Base-by-base conservation (phyloP, 2,329 filamentous ascomycete species). In the Aureobasidium subglaciale region DNA sequence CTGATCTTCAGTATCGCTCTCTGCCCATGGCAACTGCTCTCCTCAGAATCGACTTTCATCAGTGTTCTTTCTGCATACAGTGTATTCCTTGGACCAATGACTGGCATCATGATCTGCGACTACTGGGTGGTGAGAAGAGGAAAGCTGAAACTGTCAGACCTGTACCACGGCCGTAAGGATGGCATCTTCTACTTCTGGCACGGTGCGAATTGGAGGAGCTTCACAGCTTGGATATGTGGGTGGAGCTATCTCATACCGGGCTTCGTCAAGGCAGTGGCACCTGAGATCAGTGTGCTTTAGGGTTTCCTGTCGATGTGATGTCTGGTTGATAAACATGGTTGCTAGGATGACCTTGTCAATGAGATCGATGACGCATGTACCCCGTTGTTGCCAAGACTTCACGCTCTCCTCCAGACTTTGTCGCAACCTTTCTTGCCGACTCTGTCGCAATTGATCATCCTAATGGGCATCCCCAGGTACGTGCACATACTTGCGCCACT, bases 11-110 rank as follows among this genome's bases (percentile, higher is more conserved):
- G 70, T 11, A 73, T 77, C 30, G 69, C 70, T 0, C 69, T 74
- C 34, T 75, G 74, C 57, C 79, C 78, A 0, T 82, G 78, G 79
- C 67, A 80, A 56, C 68, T 81, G 0, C 66, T 81, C 3, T 70
- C 71, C 7, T 71, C 67, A 0, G 75, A 77, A 1, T 64, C 68
- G 9, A 73, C 71, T 0, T 78, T 80, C 65, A 72, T 78, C 58
- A 70, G 65, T 22, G 75, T 78, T 1, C 63, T 79, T 15, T 69
- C 64, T 5, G 71, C 68, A 2, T 80, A 74, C 59, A 67, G 66
- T 2, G 71, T 78, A 9, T 78, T 79, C 61, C 68, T 78, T 13
- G 73, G 69, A 0, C 76, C 77, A 0, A 66, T 67, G 65, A 56
- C 57, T 8, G 75, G 75, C 2, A 69, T 78, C 10, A 67, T 75